These are phyloP conservation scores for Solanum pennellii DNA, from an alignment of 257 asterid genomes.

Conservation along the genomic window DNA sequence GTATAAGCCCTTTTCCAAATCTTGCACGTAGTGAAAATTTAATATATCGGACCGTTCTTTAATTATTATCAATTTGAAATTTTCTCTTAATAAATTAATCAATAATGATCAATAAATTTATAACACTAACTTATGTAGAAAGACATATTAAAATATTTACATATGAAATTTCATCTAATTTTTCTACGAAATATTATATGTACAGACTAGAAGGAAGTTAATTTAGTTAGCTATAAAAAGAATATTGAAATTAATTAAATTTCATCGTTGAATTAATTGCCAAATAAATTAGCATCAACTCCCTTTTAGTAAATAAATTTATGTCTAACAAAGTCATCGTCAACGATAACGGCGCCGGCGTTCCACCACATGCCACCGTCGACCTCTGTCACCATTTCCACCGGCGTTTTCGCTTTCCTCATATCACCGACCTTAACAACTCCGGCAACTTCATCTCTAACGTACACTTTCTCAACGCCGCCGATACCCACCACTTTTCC, in stretches of 20 bases:
- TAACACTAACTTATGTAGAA: neutral
- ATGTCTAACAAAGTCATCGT: conserved; percentile 14
- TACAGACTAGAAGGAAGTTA: neutral
- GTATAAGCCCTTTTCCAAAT: neutral
- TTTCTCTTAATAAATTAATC: too few relatives aligned
- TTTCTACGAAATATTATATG: neutral
- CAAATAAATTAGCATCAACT: neutral
- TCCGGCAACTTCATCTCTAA: conserved; percentile 49
- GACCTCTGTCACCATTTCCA: conserved; percentile 24
- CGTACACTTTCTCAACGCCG: conserved; percentile 34
- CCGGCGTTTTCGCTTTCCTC: conserved; percentile 52
- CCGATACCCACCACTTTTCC: neutral
- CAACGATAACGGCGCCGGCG: conserved; percentile 64
- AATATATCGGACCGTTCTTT: too few relatives aligned
- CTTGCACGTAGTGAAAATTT: neutral
- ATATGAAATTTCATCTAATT: neutral
- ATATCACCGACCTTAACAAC: conserved; percentile 67
- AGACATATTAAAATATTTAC: neutral
- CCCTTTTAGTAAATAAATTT: neutral
- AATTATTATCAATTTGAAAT: too few relatives aligned
- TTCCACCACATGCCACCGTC: conserved; percentile 65
- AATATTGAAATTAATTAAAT: neutral
- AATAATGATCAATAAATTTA: too few relatives aligned
- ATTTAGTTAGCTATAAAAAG: neutral
- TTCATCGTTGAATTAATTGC: neutral